These are phyloP conservation scores for Mycena indigotica DNA, from an alignment of 768 basidiomycete species.

Conservation along the genomic window DNA sequence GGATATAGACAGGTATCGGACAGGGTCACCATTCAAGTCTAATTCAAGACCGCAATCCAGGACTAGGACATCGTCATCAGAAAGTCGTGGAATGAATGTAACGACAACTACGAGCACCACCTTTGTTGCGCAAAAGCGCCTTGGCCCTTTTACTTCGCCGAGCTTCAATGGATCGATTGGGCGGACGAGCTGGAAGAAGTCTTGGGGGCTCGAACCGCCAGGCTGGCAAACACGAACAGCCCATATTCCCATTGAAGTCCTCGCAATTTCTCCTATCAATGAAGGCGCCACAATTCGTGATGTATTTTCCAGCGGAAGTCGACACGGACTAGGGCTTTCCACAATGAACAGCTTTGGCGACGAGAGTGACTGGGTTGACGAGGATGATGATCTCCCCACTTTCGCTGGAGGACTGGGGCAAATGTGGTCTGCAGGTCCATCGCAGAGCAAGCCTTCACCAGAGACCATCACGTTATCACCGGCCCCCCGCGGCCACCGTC, in stretches of 20 bases:
- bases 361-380: slow-evolving; percentile 88
- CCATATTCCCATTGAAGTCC: slow-evolving; percentile 74
- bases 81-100: slow-evolving; percentile 30
- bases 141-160: slow-evolving; percentile 63
- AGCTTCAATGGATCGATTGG: slow-evolving; percentile 48
- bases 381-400: slow-evolving; percentile 73
- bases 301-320: slow-evolving; percentile 72
- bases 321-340: slow-evolving; percentile 33
- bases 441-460: slow-evolving; percentile 8
- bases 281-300: slow-evolving; percentile 64
- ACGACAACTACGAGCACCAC: slow-evolving; percentile 45
- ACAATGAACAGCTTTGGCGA: slow-evolving; percentile 52
- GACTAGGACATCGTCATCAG: slow-evolving; percentile 45
- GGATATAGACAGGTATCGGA: slow-evolving; percentile 66
- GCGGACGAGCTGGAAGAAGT: slow-evolving; percentile 85
- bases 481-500: slow-evolving; percentile 50
- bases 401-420: slow-evolving; percentile 85
- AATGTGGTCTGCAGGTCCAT: slow-evolving; percentile 34
- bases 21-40: slow-evolving; percentile 62
- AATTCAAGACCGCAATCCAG: slow-evolving; percentile 50
- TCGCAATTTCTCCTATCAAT: slow-evolving; percentile 62
- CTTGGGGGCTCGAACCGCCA: slow-evolving; percentile 85
- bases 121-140: slow-evolving; percentile 81
- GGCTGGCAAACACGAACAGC: slow-evolving; percentile 76
- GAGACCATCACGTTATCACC: slow-evolving; percentile 53